Conservation (phyloP, 75 land plant species). For the Isoetes taiwanensis region DNA sequence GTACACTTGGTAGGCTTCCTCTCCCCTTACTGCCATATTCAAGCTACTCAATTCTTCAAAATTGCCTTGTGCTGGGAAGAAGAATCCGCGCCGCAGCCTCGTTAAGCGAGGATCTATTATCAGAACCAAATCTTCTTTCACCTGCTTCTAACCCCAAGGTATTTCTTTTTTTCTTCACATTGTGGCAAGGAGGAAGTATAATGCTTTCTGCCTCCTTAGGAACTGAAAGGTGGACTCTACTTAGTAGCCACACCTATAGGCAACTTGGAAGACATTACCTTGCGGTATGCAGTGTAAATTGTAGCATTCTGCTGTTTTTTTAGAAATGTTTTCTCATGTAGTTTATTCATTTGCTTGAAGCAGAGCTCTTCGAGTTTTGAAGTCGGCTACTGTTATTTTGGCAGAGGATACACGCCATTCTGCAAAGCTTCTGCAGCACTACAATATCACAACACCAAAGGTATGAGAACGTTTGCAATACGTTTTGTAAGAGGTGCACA, state of each 20-base stretch:
- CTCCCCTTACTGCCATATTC: too few relatives aligned
- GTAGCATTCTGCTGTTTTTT: not conserved
- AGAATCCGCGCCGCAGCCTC: too few relatives aligned
- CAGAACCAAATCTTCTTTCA: too few relatives aligned
- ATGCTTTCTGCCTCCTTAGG: too few relatives aligned
- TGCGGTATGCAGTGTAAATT: conserved; percentile 38
- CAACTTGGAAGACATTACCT: conserved; percentile 90
- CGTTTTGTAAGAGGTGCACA: too few relatives aligned
- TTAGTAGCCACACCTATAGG: conserved; percentile 96
- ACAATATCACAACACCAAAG: conserved; percentile 64
- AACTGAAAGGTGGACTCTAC: conserved; percentile 70
- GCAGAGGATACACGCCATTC: conserved; percentile 98
- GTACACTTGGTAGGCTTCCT: too few relatives aligned
- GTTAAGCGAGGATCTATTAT: too few relatives aligned
- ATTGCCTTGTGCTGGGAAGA: too few relatives aligned
- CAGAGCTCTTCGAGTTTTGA: conserved; percentile 79
- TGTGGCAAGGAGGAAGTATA: too few relatives aligned
- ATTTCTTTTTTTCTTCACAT: too few relatives aligned
- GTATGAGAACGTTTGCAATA: conserved; percentile 24
- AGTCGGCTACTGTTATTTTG: conserved; percentile 67
- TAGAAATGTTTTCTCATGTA: not conserved
- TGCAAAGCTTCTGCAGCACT: conserved; percentile 70
- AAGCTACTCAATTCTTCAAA: too few relatives aligned
- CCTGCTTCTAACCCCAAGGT: too few relatives aligned
- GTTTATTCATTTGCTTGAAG: not conserved